Conservation (phyloP, 352 stramenopile genomes). For the Pythium coloratum region DNA sequence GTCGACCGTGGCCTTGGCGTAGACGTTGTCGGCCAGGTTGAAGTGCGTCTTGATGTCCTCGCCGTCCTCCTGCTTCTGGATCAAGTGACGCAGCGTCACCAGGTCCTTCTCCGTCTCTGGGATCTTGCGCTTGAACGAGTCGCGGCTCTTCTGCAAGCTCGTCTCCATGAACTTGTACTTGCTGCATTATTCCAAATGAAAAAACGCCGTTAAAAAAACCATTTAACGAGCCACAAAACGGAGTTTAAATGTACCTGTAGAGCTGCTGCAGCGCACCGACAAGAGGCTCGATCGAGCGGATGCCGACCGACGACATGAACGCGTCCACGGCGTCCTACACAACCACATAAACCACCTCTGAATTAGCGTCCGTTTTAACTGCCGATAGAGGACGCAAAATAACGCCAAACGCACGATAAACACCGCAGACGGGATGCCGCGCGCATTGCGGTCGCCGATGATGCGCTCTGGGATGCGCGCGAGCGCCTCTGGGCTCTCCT, state of each 20-base stretch:
- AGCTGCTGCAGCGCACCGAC: slow-evolving; percentile 83
- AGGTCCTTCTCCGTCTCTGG: slow-evolving; percentile 92
- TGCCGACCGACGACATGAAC: slow-evolving; percentile 61
- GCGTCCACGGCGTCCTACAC: slow-evolving; percentile 64
- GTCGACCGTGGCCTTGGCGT: slow-evolving; percentile 94
- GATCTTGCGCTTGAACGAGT: slow-evolving; percentile 89
- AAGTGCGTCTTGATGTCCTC: slow-evolving; percentile 90
- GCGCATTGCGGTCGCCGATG: slow-evolving; percentile 77
- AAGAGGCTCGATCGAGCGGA: slow-evolving; percentile 69
- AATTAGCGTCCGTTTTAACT: not conserved
- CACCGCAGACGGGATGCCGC: slow-evolving; percentile 74
- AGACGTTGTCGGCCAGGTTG: slow-evolving; percentile 95
- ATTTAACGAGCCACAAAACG: not conserved
- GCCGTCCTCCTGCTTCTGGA: slow-evolving; percentile 72
- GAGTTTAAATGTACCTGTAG: slow-evolving; percentile 44
- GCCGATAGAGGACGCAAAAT: not conserved
- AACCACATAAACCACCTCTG: not conserved
- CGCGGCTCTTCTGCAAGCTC: slow-evolving; percentile 81
- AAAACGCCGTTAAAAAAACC: not conserved
- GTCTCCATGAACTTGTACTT: slow-evolving; percentile 93
- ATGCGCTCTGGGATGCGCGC: slow-evolving; percentile 69
- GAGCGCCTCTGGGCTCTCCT: slow-evolving; percentile 72
- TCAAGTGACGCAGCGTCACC: slow-evolving; percentile 70
- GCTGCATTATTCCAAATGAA: slow-evolving; percentile 25
- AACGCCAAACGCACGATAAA: slow-evolving; percentile 52